Base-by-base conservation (phyloP, 768 basidiomycete species). In the Sistotremastrum niveocremeum region DNA sequence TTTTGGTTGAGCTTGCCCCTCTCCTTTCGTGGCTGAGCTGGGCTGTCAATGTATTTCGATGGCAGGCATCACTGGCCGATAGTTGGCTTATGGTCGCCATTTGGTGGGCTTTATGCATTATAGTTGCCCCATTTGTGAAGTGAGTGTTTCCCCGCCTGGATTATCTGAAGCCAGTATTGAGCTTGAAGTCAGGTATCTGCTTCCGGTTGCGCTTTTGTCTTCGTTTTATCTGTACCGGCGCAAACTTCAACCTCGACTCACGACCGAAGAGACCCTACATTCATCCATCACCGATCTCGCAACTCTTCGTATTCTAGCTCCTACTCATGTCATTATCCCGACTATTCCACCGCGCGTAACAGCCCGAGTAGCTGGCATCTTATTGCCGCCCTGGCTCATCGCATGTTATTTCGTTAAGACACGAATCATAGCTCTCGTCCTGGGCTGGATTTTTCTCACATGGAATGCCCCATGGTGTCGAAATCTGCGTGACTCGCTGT, bases 71-170 rank as follows among this genome's bases (percentile, higher is more conserved):
- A 7, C 74, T 72, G 70, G 72, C 78, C 54, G 73, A 84, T 44
- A 70, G 76, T 44, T 81, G 72, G 67, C 72, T 91, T 3, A 60
- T 72, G 1, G 64, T 94, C 39, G 81, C 72, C 0, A 57, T 59
- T 1, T 91, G 85, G 85, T 93, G 88, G 84, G 74, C 72, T 0
- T 29, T 78, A 12, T 88, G 84, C 64, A 65, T 91, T 46, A 67
- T 81, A 39, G 61, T 72, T 1, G 68, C 70, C 10, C 60, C 62
- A 34, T 62, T 60, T 7, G 62, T 87, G 52, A 69, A 72, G 78
- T 76, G 47, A 42, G 68, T 60, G 6, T 7, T 48, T 28, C 5
- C 38, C 12, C n/a, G 11, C 7, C 28, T 9, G 46, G 34, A 10
- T 30, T 37, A 2, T 51, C 30, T 41, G 42, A 3, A 30, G 47